Conservation (phyloP, 306 rosid genomes). For the Cicer chorassanicum region DNA sequence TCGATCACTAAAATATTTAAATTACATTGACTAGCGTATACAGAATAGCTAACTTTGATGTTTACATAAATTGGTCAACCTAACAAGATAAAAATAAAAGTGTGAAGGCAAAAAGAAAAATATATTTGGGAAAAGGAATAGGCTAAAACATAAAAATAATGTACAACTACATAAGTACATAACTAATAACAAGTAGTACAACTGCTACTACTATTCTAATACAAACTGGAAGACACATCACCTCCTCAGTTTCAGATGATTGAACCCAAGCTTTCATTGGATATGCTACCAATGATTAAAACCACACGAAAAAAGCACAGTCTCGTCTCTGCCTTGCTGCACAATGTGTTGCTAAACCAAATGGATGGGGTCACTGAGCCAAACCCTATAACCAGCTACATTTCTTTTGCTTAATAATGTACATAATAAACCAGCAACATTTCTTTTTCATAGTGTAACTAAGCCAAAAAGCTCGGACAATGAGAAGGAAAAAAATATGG, state of each 20-base stretch:
- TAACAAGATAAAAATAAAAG: background rate
- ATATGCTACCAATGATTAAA: constrained; percentile 24
- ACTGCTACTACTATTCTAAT: background rate
- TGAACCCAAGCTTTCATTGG: constrained; percentile 34
- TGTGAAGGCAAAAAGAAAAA: background rate
- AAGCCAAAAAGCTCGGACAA: constrained; percentile 33
- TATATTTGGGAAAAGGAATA: constrained; percentile 15
- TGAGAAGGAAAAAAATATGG: background rate
- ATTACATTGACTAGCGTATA: constrained; percentile 36
- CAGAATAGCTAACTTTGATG: constrained; percentile 23
- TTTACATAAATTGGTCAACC: background rate
- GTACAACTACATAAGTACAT: constrained; percentile 25
- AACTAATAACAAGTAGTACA: background rate
- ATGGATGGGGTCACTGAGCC: constrained; percentile 26
- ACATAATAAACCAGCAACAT: constrained; percentile 25
- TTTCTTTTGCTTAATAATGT: constrained; percentile 21
- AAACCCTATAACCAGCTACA: constrained; percentile 25
- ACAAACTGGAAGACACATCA: constrained; percentile 23
- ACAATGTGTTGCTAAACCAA: constrained; percentile 41
- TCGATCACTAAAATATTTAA: background rate
- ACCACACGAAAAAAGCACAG: background rate
- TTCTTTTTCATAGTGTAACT: background rate
- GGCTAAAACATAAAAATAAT: background rate
- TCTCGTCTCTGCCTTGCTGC: constrained; percentile 37
- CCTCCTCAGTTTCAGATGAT: constrained; percentile 12